Percentiles rank a stretch among this genome's conserved stretches.
These are phyloP conservation scores for Nakaseomyces uthaithaninus DNA, from an alignment of 1,139 yeast genomes.

Conservation along the genomic window DNA sequence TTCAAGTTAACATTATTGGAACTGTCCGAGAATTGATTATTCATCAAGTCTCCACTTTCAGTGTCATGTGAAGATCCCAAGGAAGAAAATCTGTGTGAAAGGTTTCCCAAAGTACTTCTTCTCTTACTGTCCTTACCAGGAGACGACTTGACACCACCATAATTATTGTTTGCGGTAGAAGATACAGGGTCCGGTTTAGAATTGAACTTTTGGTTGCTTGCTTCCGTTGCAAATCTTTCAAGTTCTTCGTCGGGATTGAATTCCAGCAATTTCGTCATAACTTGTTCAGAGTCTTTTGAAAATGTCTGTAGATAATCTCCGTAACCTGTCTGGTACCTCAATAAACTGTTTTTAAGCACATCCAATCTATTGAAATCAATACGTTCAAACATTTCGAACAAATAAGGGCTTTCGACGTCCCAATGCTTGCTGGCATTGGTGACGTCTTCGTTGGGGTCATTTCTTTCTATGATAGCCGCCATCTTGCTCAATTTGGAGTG, in stretches of 20 bases:
- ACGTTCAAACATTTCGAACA: constrained; percentile 67
- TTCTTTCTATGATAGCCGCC: constrained; percentile 15
- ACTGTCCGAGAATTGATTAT: constrained; percentile 26
- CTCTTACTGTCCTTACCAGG: constrained; percentile 14
- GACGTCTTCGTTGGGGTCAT: constrained; percentile 5
- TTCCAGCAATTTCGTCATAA: constrained; percentile 56
- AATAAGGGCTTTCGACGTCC: constrained; percentile 71
- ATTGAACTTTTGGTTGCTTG: constrained; percentile 22
- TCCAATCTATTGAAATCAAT: constrained; percentile 63
- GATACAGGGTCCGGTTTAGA: not conserved
- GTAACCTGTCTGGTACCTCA: constrained; percentile 59
- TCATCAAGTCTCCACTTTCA: constrained; percentile 21
- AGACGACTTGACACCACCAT: not conserved
- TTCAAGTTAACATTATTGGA: constrained; percentile 19
- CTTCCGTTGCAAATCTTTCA: constrained; percentile 46
- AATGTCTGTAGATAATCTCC: constrained; percentile 41
- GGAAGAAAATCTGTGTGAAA: constrained; percentile 21
- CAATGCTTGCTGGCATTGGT: constrained; percentile 34
- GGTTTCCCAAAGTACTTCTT: constrained; percentile 16
- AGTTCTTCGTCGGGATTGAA: constrained; percentile 55
- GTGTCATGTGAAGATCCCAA: constrained; percentile 21
- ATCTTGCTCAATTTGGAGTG: constrained; percentile 30
- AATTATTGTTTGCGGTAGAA: constrained; percentile 5
- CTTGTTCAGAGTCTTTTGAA: constrained; percentile 51
- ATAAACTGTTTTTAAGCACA: constrained; percentile 57